Conservation (phyloP, 2,329 filamentous ascomycete genomes). For the Xylaria hypoxylon region DNA sequence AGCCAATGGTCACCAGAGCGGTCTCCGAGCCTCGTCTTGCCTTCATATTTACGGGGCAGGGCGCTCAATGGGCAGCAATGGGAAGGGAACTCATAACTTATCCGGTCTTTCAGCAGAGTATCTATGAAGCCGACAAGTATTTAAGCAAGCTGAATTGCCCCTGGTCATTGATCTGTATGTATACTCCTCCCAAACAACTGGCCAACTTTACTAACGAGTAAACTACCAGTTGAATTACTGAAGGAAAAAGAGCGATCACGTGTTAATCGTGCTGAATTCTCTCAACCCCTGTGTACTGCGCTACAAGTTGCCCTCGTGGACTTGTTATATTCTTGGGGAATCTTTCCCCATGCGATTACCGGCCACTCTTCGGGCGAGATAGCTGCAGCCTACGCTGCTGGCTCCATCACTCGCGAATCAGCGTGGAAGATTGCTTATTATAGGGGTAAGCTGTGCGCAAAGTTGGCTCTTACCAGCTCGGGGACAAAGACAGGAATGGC, state of each 20-base stretch:
- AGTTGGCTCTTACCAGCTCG: constrained; percentile 23
- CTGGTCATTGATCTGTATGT: constrained; percentile 33
- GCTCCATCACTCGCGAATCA: constrained; percentile 46
- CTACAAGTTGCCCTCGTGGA: constrained; percentile 54
- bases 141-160: constrained; percentile 20
- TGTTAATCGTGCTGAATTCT: constrained; percentile 34
- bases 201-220: constrained; percentile 7
- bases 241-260: constrained; percentile 29
- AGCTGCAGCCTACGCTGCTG: constrained; percentile 55
- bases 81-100: constrained; percentile 47
- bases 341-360: constrained; percentile 50
- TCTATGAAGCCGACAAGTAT: constrained; percentile 29
- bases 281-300: constrained; percentile 46
- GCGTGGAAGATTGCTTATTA: constrained; percentile 53
- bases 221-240: constrained; percentile 32
- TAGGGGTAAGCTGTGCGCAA: constrained; percentile 47
- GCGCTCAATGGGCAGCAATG: constrained; percentile 60
- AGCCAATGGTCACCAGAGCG: constrained; percentile 19
- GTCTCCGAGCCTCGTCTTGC: constrained; percentile 29
- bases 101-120: constrained; percentile 27
- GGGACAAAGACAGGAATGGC: constrained; percentile 35
- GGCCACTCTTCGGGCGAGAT: constrained; percentile 58
- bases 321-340: constrained; percentile 48
- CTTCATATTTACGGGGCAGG: constrained; percentile 59
- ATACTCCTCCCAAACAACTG: not conserved